Evolutionary conservation across 2,329 filamentous ascomycete species (phyloP).

Genomic region (Sporothrix protearum): DNA sequence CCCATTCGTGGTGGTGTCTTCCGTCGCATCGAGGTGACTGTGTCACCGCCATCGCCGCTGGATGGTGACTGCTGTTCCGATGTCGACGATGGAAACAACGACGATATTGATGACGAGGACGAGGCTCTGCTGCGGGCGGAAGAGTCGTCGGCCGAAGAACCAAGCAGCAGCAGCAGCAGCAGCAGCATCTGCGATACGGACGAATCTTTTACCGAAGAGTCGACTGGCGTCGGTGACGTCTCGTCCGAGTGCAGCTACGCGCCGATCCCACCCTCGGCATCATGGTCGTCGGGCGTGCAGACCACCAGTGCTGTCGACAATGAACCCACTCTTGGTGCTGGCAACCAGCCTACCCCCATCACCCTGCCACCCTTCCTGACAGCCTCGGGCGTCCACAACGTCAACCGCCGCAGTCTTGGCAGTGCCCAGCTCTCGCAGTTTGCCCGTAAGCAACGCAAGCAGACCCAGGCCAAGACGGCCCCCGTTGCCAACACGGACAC

Average conservation of each 20-base stretch:
- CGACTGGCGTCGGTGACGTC: conserved; percentile 17
- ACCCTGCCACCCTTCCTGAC: conserved; percentile 17
- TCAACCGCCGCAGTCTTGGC: conserved; percentile 15
- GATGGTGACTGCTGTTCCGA: neutral
- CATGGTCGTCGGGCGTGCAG: conserved; percentile 2
- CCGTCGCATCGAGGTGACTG: conserved; percentile 13
- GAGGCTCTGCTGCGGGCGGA: conserved; percentile 16
- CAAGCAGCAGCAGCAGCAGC: conserved; percentile 12
- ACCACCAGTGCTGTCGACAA: neutral
- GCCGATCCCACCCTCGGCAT: neutral
- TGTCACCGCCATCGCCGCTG: conserved; percentile 13
- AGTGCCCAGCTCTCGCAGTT: conserved; percentile 17
- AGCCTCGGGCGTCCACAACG: conserved; percentile 13
- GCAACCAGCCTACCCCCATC: neutral
- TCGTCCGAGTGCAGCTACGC: conserved; percentile 19
- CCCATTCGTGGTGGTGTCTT: conserved; percentile 44
- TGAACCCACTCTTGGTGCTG: neutral
- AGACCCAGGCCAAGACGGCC: neutral
- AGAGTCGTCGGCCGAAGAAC: conserved; percentile 8
- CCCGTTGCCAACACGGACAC: neutral
- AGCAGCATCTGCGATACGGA: conserved; percentile 19
- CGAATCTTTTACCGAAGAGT: conserved; percentile 9
- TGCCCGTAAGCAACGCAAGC: conserved; percentile 2
- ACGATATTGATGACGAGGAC: neutral
- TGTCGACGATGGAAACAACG: neutral